These are phyloP conservation scores for Botrytis deweyae DNA, from an alignment of 2,329 filamentous ascomycete genomes.

Conservation along the genomic window DNA sequence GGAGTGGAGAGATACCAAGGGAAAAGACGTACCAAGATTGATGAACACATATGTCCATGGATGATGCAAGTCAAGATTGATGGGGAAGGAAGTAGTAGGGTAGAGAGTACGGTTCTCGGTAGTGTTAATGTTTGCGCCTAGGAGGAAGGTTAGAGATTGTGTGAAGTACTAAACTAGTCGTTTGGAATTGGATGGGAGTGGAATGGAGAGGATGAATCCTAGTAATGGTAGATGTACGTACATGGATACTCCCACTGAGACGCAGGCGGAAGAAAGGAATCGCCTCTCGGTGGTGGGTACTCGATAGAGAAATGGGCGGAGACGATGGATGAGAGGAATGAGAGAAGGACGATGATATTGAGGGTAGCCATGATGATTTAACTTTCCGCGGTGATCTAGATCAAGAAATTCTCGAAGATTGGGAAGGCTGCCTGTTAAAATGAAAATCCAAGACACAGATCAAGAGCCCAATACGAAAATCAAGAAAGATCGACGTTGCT, in stretches of 20 bases:
- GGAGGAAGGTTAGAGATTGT: neutral
- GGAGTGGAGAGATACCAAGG: neutral
- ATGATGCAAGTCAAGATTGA: conserved; percentile 7
- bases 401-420: neutral
- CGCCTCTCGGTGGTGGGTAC: conserved; percentile 17
- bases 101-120: conserved; percentile 16
- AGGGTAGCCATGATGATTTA: neutral
- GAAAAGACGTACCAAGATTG: conserved; percentile 9
- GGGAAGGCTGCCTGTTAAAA: neutral
- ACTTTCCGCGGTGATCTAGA: too few relatives aligned
- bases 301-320: conserved; percentile 23
- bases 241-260: conserved; percentile 25
- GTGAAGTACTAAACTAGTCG: too few relatives aligned
- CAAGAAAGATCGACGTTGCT: neutral
- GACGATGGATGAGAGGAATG: conserved; percentile 6
- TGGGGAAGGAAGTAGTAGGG: conserved; percentile 6
- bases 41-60: conserved; percentile 16
- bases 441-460: neutral
- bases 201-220: neutral
- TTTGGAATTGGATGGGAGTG: too few relatives aligned
- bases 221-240: neutral
- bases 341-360: neutral
- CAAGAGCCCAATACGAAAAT: neutral
- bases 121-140: conserved; percentile 25
- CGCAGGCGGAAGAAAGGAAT: conserved; percentile 21